A percentile compares a stretch with the other conserved stretches of the same genome.
These are phyloP conservation scores for Russula earlei DNA, from an alignment of 768 basidiomycete genomes.

Conservation along the genomic window DNA sequence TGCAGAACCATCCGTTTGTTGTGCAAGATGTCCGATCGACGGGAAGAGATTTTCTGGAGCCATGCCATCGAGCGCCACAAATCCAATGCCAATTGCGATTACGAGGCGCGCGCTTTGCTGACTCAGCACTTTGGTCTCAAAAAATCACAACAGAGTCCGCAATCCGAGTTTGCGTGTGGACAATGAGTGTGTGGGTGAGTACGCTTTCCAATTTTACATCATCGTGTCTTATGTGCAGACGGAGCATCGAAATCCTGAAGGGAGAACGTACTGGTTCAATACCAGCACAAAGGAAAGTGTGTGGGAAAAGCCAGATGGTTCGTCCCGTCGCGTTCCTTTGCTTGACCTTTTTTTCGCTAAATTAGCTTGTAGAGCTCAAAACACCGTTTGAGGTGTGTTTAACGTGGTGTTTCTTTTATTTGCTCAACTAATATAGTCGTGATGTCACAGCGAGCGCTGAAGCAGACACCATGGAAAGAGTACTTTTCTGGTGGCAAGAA, in stretches of 20 bases:
- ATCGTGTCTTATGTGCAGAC: conserved; percentile 39
- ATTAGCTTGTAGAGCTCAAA: conserved; percentile 41
- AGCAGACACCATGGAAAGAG: conserved; percentile 90
- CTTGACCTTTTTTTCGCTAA: background rate
- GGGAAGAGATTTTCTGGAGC: conserved; percentile 40
- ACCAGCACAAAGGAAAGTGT: conserved; percentile 81
- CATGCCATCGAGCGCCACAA: background rate
- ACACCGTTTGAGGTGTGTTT: conserved; percentile 76
- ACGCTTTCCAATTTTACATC: background rate
- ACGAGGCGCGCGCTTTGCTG: conserved; percentile 4
- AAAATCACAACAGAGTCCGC: too few species aligned
- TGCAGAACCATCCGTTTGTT: conserved; percentile 34
- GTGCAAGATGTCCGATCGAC: conserved; percentile 45
- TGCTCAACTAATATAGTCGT: background rate
- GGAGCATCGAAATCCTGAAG: conserved; percentile 90
- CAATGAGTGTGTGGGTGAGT: conserved; percentile 16
- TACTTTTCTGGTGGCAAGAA: conserved; percentile 89
- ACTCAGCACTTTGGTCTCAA: conserved; percentile 4
- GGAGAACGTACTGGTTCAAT: conserved; percentile 98
- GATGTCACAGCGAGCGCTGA: conserved; percentile 61
- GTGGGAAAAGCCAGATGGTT: conserved; percentile 97
- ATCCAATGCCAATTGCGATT: too few species aligned
- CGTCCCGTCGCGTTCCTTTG: conserved; percentile 18
- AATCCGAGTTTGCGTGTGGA: too few species aligned
- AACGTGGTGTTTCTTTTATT: background rate